Percentiles rank a stretch among this genome's conserved stretches.
These are phyloP conservation scores for Pseudogymnoascus sp. DNA, from an alignment of 2,329 filamentous ascomycete species.

Conservation along the genomic window DNA sequence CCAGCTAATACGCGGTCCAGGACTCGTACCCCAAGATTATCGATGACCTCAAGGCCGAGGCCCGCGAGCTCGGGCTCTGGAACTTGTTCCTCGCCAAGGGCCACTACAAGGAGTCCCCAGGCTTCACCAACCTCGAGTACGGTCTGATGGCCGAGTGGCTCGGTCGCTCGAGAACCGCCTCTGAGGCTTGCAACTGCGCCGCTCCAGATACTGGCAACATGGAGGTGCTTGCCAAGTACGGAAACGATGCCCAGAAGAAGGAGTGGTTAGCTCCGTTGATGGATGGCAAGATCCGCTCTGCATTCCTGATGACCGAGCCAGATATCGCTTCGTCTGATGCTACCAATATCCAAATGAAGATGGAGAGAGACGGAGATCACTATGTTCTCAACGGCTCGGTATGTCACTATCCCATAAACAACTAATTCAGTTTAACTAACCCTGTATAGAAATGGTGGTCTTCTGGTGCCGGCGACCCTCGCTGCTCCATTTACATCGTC, in stretches of 20 bases:
- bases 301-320: conserved; percentile 91
- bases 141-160: conserved; percentile 95
- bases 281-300: conserved; percentile 77
- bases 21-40: conserved; percentile 69
- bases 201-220: conserved; percentile 93
- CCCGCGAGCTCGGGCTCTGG: conserved; percentile 79
- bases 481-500: conserved; percentile 89
- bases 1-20: not conserved
- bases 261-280: conserved; percentile 75
- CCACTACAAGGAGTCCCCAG: conserved; percentile 91
- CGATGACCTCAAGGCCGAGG: conserved; percentile 82
- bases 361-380: conserved; percentile 73
- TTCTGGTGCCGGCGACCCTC: conserved; percentile 83
- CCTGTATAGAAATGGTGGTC: conserved; percentile 89
- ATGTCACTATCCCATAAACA: conserved; percentile 24
- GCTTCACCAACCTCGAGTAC: conserved; percentile 93
- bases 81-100: conserved; percentile 96
- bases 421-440: conserved; percentile 17
- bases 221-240: conserved; percentile 90
- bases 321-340: conserved; percentile 84
- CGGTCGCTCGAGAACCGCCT: conserved; percentile 75
- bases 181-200: conserved; percentile 82
- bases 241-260: conserved; percentile 74
- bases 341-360: conserved; percentile 81
- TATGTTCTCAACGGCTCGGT: conserved; percentile 86